phyloP scores from a whole-genome alignment of 2,329 filamentous ascomycete genomes.

The Sclerotinia spermophila region DNA sequence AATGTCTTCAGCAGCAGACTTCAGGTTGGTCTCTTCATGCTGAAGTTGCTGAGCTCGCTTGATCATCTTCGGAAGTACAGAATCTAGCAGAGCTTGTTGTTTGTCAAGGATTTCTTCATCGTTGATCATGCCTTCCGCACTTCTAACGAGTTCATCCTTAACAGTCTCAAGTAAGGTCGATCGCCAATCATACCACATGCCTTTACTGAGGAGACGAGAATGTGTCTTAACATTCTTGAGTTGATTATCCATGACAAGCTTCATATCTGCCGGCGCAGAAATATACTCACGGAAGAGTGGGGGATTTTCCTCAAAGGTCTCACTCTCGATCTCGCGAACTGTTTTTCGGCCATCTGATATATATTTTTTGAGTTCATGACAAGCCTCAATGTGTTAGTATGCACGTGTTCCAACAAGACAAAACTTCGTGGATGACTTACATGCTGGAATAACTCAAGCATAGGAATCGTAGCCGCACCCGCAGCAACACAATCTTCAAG shows the following conservation, averaged over 20 bases:
- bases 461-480: constrained; percentile 85
- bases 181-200: constrained; percentile 98
- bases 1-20: constrained; percentile 68
- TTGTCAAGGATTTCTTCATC: constrained; percentile 66
- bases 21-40: constrained; percentile 62
- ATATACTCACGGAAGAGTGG: constrained; percentile 90
- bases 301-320: constrained; percentile 87
- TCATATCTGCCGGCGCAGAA: constrained; percentile 77
- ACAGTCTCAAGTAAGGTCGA: constrained; percentile 84
- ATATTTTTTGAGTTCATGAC: constrained; percentile 92
- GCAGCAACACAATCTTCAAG: constrained; percentile 81
- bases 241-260: constrained; percentile 86
- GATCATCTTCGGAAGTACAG: constrained; percentile 62
- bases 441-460: constrained; percentile 92
- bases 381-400: constrained; percentile 54
- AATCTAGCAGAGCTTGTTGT: constrained; percentile 65
- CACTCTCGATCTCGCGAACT: constrained; percentile 84
- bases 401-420: background rate
- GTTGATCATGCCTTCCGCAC: constrained; percentile 69
- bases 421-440: constrained; percentile 43
- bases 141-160: constrained; percentile 73
- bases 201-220: constrained; percentile 84
- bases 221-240: constrained; percentile 97
- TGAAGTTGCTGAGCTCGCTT: constrained; percentile 59
- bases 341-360: constrained; percentile 89